Conservation (phyloP, 2,329 filamentous ascomycete species). For the Parafenestella ontariensis region DNA sequence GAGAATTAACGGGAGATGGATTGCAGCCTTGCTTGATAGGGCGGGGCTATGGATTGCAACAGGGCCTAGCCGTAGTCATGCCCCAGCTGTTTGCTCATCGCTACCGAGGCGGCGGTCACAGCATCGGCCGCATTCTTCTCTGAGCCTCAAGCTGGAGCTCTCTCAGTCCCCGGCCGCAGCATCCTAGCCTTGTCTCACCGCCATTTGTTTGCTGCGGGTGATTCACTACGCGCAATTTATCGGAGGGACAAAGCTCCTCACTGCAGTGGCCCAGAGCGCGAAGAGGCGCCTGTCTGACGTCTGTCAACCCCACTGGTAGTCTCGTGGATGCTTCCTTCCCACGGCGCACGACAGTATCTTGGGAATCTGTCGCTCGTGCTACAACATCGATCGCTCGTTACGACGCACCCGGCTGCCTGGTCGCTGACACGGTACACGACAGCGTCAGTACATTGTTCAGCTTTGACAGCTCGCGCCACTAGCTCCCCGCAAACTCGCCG, state of each 20-base stretch:
- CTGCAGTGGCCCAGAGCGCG: constrained; percentile 5
- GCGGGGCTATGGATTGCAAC: neutral
- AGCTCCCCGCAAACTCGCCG: constrained; percentile 22
- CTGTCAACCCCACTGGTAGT: constrained; percentile 18
- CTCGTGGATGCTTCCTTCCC: constrained; percentile 36
- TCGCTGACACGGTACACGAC: constrained; percentile 20
- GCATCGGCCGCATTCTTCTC: constrained; percentile 9
- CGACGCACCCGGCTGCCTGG: constrained; percentile 12
- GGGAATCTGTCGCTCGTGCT: constrained; percentile 28
- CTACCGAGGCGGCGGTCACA: constrained; percentile 15
- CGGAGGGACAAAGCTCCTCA: constrained; percentile 7
- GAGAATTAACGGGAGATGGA: constrained; percentile 5
- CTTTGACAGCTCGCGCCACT: constrained; percentile 24
- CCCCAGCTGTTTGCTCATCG: constrained; percentile 12
- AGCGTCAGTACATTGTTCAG: constrained; percentile 20
- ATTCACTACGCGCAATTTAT: constrained; percentile 4
- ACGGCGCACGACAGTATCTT: constrained; percentile 28
- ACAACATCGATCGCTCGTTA: constrained; percentile 17
- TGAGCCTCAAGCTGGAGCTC: constrained; percentile 5
- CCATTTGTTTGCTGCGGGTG: constrained; percentile 17
- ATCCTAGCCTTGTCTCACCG: constrained; percentile 26
- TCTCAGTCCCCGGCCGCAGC: constrained; percentile 11
- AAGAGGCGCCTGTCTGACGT: constrained; percentile 6
- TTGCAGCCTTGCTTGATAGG: neutral
- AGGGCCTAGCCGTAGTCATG: neutral